phyloP scores from a whole-genome alignment of 1,284 basidiomycete species.

The Apiotrichum veenhuisii region DNA sequence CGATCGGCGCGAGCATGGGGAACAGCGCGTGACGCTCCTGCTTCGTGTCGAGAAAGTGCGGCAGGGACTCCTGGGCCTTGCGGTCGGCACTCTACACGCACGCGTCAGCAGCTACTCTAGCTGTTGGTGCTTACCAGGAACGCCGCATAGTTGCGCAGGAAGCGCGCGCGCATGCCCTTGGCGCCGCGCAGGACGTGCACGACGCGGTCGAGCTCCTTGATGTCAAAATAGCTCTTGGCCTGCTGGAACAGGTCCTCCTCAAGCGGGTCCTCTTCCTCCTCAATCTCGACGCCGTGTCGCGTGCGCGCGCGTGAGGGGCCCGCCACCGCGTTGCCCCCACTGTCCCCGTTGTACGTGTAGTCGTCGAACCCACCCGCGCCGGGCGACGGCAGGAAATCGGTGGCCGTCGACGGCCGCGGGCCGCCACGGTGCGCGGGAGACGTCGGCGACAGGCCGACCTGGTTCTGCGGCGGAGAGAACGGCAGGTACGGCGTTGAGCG shows the following conservation, averaged over 20 bases:
- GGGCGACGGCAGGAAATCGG: slow-evolving; percentile 30
- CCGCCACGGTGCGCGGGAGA: slow-evolving; percentile 19
- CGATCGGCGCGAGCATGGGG: slow-evolving; percentile 63
- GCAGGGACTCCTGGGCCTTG: slow-evolving; percentile 50
- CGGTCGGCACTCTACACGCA: slow-evolving; percentile 49
- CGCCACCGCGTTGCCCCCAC: slow-evolving; percentile 17
- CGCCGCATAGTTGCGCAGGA: slow-evolving; percentile 73
- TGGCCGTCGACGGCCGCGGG: slow-evolving; percentile 23
- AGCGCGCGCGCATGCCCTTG: slow-evolving; percentile 66
- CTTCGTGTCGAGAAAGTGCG: slow-evolving; percentile 59
- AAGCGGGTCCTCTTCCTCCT: slow-evolving; percentile 61
- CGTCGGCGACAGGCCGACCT: slow-evolving; percentile 20
- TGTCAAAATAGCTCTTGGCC: slow-evolving; percentile 71
- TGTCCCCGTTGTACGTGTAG: background rate
- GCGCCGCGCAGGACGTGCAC: slow-evolving; percentile 63
- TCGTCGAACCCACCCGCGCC: slow-evolving; percentile 21
- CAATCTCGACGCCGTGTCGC: slow-evolving; percentile 49
- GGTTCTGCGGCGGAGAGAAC: slow-evolving; percentile 40
- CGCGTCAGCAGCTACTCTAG: slow-evolving; percentile 23
- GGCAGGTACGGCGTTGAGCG: slow-evolving; percentile 38
- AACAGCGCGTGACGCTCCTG: slow-evolving; percentile 61
- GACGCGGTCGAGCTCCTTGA: slow-evolving; percentile 74
- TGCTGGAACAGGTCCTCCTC: slow-evolving; percentile 58
- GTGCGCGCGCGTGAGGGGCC: slow-evolving; percentile 33
- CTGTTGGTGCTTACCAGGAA: slow-evolving; percentile 67